phyloP scores from a whole-genome alignment of 2,329 filamentous ascomycete genomes.

The Mycosphaerella sp. region DNA sequence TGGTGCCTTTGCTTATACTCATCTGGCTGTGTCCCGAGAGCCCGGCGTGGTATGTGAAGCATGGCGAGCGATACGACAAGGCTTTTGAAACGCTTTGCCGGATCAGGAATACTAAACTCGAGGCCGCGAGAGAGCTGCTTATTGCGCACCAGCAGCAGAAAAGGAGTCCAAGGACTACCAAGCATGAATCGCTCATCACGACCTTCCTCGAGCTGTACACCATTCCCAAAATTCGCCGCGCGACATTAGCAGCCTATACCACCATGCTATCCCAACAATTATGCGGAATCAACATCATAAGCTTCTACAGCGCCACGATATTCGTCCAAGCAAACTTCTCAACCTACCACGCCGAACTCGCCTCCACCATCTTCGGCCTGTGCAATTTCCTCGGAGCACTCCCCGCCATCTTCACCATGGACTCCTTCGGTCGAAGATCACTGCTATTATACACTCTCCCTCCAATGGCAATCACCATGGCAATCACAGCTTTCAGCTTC shows the following conservation, averaged over 20 bases:
- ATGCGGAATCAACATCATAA: slow-evolving; percentile 30
- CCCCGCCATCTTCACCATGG: slow-evolving; percentile 43
- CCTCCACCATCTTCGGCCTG: slow-evolving; percentile 41
- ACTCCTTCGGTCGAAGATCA: slow-evolving; percentile 40
- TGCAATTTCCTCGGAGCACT: slow-evolving; percentile 42
- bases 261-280: slow-evolving; percentile 34
- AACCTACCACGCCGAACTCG: slow-evolving; percentile 33
- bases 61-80: slow-evolving; percentile 19
- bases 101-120: slow-evolving; percentile 26
- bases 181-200: slow-evolving; percentile 35
- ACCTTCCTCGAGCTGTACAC: slow-evolving; percentile 33
- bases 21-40: slow-evolving; percentile 46
- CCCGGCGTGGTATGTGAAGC: slow-evolving; percentile 28
- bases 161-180: slow-evolving; percentile 32
- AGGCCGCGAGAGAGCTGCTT: slow-evolving; percentile 33
- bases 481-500: slow-evolving; percentile 37
- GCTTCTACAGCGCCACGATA: slow-evolving; percentile 34
- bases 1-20: slow-evolving; percentile 50
- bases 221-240: slow-evolving; percentile 43
- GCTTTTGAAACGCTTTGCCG: slow-evolving; percentile 43
- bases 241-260: slow-evolving; percentile 31
- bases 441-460: slow-evolving; percentile 13
- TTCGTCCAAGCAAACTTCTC: slow-evolving; percentile 35
- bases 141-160: slow-evolving; percentile 21
- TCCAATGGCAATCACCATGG: slow-evolving; percentile 32